These are phyloP conservation scores for Glycine soja DNA, from an alignment of 306 rosid species.

Conservation along the genomic window DNA sequence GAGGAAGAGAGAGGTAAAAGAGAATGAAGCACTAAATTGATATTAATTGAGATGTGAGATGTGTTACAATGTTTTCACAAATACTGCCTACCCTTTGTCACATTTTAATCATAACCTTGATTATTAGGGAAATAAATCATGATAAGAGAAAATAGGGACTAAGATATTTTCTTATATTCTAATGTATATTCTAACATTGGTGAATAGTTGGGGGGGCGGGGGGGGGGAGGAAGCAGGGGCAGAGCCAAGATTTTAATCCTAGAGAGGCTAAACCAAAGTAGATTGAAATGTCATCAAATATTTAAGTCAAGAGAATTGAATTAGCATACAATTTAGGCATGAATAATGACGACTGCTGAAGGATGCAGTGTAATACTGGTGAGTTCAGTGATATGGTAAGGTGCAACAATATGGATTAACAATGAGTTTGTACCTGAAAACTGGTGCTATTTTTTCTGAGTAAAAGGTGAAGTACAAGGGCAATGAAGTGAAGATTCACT, in stretches of 20 bases:
- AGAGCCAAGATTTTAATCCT: neutral
- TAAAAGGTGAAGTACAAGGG: neutral
- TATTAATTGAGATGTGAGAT: neutral
- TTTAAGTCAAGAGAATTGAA: neutral
- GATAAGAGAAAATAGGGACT: slow-evolving; percentile 21
- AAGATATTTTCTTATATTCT: neutral
- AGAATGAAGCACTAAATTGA: slow-evolving; percentile 1
- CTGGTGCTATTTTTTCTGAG: neutral
- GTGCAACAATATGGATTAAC: neutral
- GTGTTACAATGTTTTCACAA: slow-evolving; percentile 6
- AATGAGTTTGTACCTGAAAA: neutral
- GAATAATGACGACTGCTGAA: slow-evolving; percentile 1
- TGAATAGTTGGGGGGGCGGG: neutral
- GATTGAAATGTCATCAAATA: neutral
- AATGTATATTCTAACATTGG: neutral
- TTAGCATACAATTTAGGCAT: neutral
- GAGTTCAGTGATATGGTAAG: slow-evolving; percentile 8
- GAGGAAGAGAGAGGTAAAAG: neutral
- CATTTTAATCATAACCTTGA: neutral
- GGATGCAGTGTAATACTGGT: neutral
- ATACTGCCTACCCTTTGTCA: no score
- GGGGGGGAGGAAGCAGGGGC: neutral
- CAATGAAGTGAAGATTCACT: slow-evolving; percentile 3
- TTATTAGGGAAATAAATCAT: neutral
- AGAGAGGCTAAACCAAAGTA: neutral